A percentile compares a stretch with the other conserved stretches of the same genome.
Conservation (phyloP, 2,329 filamentous ascomycete genomes). For the Xylaria sp. region DNA sequence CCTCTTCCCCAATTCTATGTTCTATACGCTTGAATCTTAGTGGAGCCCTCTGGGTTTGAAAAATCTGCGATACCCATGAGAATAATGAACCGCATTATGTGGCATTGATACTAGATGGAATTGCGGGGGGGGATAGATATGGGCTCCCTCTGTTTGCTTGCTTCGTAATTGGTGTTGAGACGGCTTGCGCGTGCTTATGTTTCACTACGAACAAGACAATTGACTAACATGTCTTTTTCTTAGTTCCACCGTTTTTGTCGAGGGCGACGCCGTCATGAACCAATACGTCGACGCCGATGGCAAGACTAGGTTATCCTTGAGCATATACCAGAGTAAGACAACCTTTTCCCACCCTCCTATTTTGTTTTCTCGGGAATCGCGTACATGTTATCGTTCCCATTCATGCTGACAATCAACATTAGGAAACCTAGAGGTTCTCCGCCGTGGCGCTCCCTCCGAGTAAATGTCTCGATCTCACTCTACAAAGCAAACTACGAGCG, state of each 20-base stretch:
- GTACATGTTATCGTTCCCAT: not conserved
- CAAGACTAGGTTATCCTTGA: conserved; percentile 72
- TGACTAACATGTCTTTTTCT: conserved; percentile 31
- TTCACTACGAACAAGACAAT: not conserved
- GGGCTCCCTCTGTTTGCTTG: not conserved
- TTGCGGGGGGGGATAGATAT: not conserved
- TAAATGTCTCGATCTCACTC: conserved; percentile 10
- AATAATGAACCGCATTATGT: too few relatives aligned
- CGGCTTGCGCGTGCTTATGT: not conserved
- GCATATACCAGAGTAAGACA: conserved; percentile 80
- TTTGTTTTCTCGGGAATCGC: not conserved
- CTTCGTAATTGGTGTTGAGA: not conserved
- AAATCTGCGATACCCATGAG: too few relatives aligned
- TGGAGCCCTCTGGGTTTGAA: not conserved
- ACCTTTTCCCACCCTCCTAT: too few relatives aligned
- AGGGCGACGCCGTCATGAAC: conserved; percentile 80
- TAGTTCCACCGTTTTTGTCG: conserved; percentile 83
- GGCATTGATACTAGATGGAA: not conserved
- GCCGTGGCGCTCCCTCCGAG: conserved; percentile 44
- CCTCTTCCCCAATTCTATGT: not conserved
- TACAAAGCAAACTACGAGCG: not conserved
- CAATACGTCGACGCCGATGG: conserved; percentile 77
- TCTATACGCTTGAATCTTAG: not conserved
- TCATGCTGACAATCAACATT: conserved; percentile 27
- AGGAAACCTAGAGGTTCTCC: conserved; percentile 63